Evolutionary conservation across 2,329 filamentous ascomycete genomes (phyloP).

Genomic region (Fusarium solani-melongenae): DNA sequence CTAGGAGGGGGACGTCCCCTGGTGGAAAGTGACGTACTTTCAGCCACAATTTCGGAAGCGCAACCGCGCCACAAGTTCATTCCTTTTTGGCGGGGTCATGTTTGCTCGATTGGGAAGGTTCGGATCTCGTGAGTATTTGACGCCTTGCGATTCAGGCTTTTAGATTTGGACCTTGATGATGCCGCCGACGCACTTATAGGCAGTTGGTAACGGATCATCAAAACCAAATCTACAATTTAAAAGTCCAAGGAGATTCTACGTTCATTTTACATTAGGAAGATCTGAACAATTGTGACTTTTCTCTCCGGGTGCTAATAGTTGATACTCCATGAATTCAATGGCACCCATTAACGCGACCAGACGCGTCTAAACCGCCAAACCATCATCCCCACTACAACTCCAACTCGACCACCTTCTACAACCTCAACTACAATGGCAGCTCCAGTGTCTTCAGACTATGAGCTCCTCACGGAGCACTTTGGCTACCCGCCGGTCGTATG

Average conservation of each 20-base stretch:
- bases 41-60: conserved; percentile 16
- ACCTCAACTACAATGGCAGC: conserved; percentile 43
- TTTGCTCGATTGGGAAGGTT: neutral
- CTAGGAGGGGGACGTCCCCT: neutral
- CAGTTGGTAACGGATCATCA: neutral
- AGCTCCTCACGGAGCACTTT: conserved; percentile 93
- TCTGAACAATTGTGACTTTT: neutral
- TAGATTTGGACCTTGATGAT: conserved; percentile 4
- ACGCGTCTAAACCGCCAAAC: conserved; percentile 25
- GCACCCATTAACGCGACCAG: conserved; percentile 20
- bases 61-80: conserved; percentile 20
- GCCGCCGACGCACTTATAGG: neutral
- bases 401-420: conserved; percentile 10
- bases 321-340: conserved; percentile 7
- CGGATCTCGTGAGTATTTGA: neutral
- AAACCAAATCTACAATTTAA: neutral
- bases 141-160: conserved; percentile 35
- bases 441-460: conserved; percentile 61
- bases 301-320: neutral
- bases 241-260: no score
- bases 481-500: conserved; percentile 91
- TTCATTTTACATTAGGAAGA: neutral
- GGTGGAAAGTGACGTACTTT: conserved; percentile 29
- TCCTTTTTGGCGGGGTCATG: conserved; percentile 22
- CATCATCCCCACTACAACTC: conserved; percentile 8